Evolutionary conservation across 75 land plant genomes (phyloP), one percentile per base, ranked within the genome.

Genomic region (Selaginella moellendorffii): DNA sequence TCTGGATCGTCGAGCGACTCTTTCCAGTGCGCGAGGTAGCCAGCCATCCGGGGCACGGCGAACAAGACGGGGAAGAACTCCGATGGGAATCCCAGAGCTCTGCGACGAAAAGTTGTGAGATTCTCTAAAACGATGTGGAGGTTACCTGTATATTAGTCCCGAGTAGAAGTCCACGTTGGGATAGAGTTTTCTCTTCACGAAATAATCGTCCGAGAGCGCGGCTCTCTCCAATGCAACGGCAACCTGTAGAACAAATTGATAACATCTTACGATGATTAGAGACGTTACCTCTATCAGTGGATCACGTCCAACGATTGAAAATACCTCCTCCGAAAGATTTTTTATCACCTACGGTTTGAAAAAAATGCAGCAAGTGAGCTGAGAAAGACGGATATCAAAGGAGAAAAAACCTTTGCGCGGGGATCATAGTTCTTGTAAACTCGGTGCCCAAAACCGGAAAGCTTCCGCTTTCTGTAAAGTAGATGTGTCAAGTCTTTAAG

Each of bases 161-260:
- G 99, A 95, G 68, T 95, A 95, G 80, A 95, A 95, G 61, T 95
- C 99, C 53, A 95, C 99, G 79, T 95, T 95, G 30, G 99, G 99
- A 62, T 95, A 95, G 1, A 95, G 79, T 76, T 86, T 86, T 72
- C 99, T 82, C 75, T 86, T 89, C 1, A 89, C 71, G 69, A 95
- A 88, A 71, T 95, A 95, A 27, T 95, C 96, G 66, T 95, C 99
- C 1, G 90, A 86, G 20, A 95, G 71, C 1, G 99, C 99, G 76
- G 99, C 87, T 64, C 81, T 82, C 79, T 95, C 99, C 76, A 95
- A 74, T 27, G 90, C 99, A 71, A 95, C 80, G 61, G 99, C 99
- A 24, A 95, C 99, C 99, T 95, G 68, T 72, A 73, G n/a, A 20
- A 54, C 24, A 27, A 63, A 24, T 27, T 18, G 62, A 24, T 1